Evolutionary conservation across 192 early-diverging fungal species (phyloP).

Genomic region (Coemansia sp.): DNA sequence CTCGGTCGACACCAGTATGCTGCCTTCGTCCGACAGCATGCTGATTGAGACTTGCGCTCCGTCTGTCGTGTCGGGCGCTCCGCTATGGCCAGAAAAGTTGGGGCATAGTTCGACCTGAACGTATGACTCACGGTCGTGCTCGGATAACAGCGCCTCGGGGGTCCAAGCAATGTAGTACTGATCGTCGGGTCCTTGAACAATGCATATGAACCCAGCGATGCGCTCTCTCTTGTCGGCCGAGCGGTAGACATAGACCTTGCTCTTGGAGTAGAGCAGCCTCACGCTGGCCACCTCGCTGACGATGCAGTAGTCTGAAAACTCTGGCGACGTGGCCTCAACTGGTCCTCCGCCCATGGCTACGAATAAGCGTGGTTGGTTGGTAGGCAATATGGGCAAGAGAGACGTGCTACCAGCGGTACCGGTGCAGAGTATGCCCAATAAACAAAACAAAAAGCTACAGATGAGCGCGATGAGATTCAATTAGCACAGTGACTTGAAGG

Average conservation of each 20-base stretch:
- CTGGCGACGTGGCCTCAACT: slow-evolving; percentile 34
- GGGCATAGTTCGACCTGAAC: slow-evolving; percentile 58
- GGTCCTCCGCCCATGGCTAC: slow-evolving; percentile 45
- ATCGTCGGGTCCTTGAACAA: slow-evolving; percentile 57
- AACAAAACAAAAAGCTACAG: background rate
- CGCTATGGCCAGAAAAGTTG: slow-evolving; percentile 22
- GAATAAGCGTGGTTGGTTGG: too few species aligned
- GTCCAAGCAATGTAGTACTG: slow-evolving; percentile 69
- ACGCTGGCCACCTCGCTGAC: slow-evolving; percentile 45
- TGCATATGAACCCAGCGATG: slow-evolving; percentile 63
- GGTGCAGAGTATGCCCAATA: background rate
- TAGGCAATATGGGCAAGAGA: too few species aligned
- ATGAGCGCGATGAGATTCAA: background rate
- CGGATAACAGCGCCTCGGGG: slow-evolving; percentile 60
- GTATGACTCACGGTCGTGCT: slow-evolving; percentile 58
- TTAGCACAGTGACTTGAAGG: background rate
- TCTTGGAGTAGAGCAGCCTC: slow-evolving; percentile 60
- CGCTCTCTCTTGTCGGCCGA: slow-evolving; percentile 56
- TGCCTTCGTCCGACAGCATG: slow-evolving; percentile 29
- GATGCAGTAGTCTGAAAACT: slow-evolving; percentile 51
- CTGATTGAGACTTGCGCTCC: slow-evolving; percentile 26
- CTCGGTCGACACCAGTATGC: slow-evolving; percentile 38
- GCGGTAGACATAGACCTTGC: slow-evolving; percentile 71
- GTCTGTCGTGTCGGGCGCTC: background rate
- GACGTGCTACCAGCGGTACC: too few species aligned